These are phyloP conservation scores for Euphrasia arctica DNA, from an alignment of 305 asterid genomes.

Conservation along the genomic window DNA sequence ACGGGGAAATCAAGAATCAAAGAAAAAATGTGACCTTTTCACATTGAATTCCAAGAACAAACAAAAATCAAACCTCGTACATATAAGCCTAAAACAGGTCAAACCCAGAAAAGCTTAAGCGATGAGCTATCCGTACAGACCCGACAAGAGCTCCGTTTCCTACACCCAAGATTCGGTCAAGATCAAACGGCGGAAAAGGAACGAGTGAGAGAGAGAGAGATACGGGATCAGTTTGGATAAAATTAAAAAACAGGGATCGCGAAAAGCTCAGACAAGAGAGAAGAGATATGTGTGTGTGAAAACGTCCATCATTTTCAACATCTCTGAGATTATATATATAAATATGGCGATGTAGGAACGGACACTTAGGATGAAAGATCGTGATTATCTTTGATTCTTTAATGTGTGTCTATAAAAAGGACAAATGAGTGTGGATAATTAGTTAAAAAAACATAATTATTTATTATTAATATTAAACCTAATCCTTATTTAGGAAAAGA, in stretches of 20 bases:
- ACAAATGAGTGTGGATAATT: neutral
- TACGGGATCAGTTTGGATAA: constrained; percentile 6
- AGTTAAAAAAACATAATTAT: too few species aligned
- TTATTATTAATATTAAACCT: too few species aligned
- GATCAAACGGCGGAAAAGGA: neutral
- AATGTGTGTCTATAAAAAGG: neutral
- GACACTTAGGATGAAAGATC: neutral
- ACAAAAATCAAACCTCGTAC: neutral
- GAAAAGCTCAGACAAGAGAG: constrained; percentile 6
- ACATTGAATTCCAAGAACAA: constrained; percentile 20
- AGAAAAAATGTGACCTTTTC: constrained; percentile 19
- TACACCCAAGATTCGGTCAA: too few species aligned
- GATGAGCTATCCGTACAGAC: neutral
- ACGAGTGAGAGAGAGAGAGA: too few species aligned
- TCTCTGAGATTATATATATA: constrained; percentile 7
- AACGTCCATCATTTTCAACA: constrained; percentile 19
- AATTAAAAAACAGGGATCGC: too few species aligned
- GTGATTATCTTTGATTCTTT: neutral
- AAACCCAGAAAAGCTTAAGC: constrained; percentile 20
- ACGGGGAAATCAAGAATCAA: neutral
- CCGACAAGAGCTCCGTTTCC: constrained; percentile 21
- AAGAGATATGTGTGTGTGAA: constrained; percentile 7
- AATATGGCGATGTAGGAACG: too few species aligned
- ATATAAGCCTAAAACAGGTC: constrained; percentile 1
- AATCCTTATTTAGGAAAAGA: too few species aligned